Evolutionary conservation across 176 grass and related monocot genomes (phyloP).

Genomic region (Oryza nivara): DNA sequence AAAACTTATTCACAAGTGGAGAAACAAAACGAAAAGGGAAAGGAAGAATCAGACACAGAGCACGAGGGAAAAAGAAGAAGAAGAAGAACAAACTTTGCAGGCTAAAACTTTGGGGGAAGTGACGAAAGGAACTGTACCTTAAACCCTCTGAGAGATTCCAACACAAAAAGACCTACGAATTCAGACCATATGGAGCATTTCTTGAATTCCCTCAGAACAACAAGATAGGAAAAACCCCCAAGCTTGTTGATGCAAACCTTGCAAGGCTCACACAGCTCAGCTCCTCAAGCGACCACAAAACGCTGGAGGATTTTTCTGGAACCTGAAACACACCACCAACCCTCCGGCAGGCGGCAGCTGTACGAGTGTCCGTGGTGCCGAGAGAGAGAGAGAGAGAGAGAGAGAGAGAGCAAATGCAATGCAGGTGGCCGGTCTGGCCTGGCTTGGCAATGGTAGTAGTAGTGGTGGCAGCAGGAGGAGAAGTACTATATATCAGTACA

Average conservation of each 20-base stretch:
- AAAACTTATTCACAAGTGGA: not conserved
- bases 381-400: not conserved
- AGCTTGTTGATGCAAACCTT: not conserved
- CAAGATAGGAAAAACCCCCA: not conserved
- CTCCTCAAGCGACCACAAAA: not conserved
- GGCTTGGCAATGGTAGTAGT: not conserved
- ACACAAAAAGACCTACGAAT: not conserved
- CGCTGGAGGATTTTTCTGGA: not conserved
- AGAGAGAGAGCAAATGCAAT: not conserved
- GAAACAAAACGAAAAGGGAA: not conserved
- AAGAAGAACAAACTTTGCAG: not conserved
- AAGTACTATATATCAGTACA: not conserved
- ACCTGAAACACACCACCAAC: not conserved
- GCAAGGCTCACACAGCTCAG: not conserved
- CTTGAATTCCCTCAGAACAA: conserved; percentile 11
- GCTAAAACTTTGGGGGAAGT: not conserved
- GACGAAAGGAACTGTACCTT: conserved; percentile 11
- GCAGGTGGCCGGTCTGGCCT: not conserved
- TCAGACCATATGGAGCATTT: conserved; percentile 35
- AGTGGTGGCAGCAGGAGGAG: not conserved
- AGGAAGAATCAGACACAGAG: not conserved
- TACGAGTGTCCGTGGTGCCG: not conserved
- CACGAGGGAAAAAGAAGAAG: not conserved
- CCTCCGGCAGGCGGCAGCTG: not conserved
- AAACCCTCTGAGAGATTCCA: conserved; percentile 30